These are phyloP conservation scores for Elsinoe perseae DNA, from an alignment of 2,329 filamentous ascomycete species.

Conservation along the genomic window DNA sequence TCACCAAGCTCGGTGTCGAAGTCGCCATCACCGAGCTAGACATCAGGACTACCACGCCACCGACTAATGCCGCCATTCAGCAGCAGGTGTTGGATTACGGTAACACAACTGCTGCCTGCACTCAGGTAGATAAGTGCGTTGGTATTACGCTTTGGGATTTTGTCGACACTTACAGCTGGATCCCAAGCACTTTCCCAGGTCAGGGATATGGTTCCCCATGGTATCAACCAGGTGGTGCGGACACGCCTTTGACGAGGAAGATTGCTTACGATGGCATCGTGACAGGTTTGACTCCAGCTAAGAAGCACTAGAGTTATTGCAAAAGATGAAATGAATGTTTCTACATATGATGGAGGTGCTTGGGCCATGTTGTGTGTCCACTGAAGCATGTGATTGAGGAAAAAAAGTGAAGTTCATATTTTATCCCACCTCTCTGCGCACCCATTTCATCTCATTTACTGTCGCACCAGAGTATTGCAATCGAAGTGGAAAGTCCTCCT, in stretches of 20 bases:
- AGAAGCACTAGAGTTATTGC: constrained; percentile 4
- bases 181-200: constrained; percentile 33
- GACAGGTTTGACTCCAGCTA: background rate
- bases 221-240: constrained; percentile 19
- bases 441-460: too few species aligned
- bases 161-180: constrained; percentile 35
- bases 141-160: constrained; percentile 37
- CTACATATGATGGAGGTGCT: background rate
- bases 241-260: constrained; percentile 21
- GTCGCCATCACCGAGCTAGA: constrained; percentile 57
- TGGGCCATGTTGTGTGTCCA: background rate
- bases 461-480: too few species aligned
- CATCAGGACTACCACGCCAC: constrained; percentile 44
- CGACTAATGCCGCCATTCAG: constrained; percentile 33
- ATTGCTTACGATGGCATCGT: constrained; percentile 11
- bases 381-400: too few species aligned
- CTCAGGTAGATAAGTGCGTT: constrained; percentile 31
- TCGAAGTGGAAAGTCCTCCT: too few species aligned
- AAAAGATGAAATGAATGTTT: background rate
- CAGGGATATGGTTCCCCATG: constrained; percentile 31
- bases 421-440: too few species aligned
- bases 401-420: too few species aligned
- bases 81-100: constrained; percentile 46
- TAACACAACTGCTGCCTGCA: constrained; percentile 31
- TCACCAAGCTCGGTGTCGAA: constrained; percentile 47